These are phyloP conservation scores for Clavariopsis aquatica DNA, from an alignment of 495 filamentous ascomycete genomes.

Conservation along the genomic window DNA sequence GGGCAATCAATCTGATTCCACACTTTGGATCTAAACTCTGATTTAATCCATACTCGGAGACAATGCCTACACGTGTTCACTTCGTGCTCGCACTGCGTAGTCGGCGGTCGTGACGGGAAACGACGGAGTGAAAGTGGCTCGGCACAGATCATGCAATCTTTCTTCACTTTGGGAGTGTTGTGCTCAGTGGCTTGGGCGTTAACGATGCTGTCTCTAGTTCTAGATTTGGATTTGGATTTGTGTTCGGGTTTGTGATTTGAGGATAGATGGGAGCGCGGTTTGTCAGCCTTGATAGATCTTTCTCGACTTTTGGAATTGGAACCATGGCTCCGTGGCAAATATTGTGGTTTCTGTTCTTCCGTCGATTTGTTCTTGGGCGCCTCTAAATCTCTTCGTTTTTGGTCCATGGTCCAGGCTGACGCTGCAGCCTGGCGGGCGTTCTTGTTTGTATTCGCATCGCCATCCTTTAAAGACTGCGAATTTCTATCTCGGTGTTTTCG, in stretches of 20 bases:
- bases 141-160: slow-evolving; percentile 34
- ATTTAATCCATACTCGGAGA: slow-evolving; percentile 30
- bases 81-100: slow-evolving; percentile 28
- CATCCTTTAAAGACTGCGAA: neutral
- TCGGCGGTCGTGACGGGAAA: slow-evolving; percentile 24
- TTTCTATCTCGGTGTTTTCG: neutral
- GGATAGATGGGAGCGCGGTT: neutral
- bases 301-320: no score
- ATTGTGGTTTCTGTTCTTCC: neutral
- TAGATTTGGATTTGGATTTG: neutral
- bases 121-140: slow-evolving; percentile 13
- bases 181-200: neutral
- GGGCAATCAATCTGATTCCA: slow-evolving; percentile 37
- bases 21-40: slow-evolving; percentile 23
- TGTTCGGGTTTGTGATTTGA: neutral
- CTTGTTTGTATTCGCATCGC: neutral
- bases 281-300: neutral
- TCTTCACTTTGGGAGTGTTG: neutral
- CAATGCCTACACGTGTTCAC: slow-evolving; percentile 29
- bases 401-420: neutral
- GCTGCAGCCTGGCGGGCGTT: slow-evolving; percentile 10
- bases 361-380: neutral
- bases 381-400: neutral
- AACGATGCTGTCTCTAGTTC: neutral
- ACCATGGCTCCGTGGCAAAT: neutral